Evolutionary conservation across 163 green algal species (phyloP).

Genomic region (Scenedesmus sp.): DNA sequence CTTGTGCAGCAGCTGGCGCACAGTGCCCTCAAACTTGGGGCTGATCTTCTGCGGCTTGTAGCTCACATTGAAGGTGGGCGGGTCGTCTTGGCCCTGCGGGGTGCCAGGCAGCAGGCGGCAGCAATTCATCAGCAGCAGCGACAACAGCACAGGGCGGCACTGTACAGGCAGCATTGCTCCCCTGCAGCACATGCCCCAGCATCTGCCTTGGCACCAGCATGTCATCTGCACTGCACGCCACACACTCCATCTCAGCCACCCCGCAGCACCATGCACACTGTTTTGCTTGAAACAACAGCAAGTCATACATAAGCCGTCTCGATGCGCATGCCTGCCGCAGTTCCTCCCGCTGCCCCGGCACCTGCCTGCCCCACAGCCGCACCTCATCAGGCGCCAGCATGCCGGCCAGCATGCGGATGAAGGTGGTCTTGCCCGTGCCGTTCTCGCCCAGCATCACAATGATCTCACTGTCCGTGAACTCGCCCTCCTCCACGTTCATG

Average conservation of each 20-base stretch:
- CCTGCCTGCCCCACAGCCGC: not conserved
- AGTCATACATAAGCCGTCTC: not conserved
- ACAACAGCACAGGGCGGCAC: not conserved
- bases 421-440: constrained; percentile 99
- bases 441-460: constrained; percentile 99
- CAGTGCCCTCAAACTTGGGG: constrained; percentile 96
- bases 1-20: constrained; percentile 97
- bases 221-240: not conserved
- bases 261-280: not conserved
- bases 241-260: not conserved
- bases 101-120: not conserved
- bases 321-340: not conserved
- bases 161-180: not conserved
- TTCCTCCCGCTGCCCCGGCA: not conserved
- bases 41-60: constrained; percentile 99
- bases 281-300: not conserved
- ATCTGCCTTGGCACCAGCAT: not conserved
- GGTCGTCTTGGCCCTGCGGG: constrained; percentile 51
- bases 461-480: constrained; percentile 98
- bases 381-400: constrained; percentile 65
- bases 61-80: constrained; percentile 90
- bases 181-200: not conserved
- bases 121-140: not conserved
- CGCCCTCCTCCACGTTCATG: constrained; percentile 87
- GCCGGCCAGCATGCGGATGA: constrained; percentile 98